Conservation (phyloP, 2,329 filamentous ascomycete species). For the Verticillium dahliae region DNA sequence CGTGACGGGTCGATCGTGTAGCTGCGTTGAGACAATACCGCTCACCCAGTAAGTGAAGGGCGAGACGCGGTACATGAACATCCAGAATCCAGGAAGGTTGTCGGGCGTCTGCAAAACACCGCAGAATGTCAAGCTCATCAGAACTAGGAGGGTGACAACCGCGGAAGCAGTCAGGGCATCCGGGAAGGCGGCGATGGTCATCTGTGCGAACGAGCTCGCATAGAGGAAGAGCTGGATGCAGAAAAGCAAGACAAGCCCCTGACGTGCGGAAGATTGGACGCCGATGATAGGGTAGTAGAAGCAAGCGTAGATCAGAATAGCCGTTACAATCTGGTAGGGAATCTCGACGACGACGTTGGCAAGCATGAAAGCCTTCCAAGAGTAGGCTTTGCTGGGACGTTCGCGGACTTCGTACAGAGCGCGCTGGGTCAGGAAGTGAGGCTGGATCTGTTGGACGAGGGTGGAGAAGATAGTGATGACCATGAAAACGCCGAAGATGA, state of each 20-base stretch:
- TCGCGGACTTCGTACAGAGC: conserved; percentile 73
- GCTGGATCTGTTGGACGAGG: conserved; percentile 67
- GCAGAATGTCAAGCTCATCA: conserved; percentile 55
- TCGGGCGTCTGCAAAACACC: conserved; percentile 55
- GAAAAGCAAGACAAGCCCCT: conserved; percentile 60
- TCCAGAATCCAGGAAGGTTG: conserved; percentile 65
- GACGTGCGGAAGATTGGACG: conserved; percentile 42
- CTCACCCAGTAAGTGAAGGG: conserved; percentile 65
- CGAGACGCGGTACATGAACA: conserved; percentile 66
- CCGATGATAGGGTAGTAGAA: conserved; percentile 63
- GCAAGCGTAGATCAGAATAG: conserved; percentile 54
- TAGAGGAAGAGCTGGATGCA: conserved; percentile 63
- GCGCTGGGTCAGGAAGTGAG: conserved; percentile 68
- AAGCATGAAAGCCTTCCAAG: conserved; percentile 67
- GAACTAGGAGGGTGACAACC: conserved; percentile 53
- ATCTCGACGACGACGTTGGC: conserved; percentile 68
- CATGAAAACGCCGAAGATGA: conserved; percentile 72
- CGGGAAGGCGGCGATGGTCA: conserved; percentile 65
- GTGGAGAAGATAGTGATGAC: conserved; percentile 67
- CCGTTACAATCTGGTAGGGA: conserved; percentile 61
- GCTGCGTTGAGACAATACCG: conserved; percentile 60
- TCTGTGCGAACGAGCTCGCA: conserved; percentile 64
- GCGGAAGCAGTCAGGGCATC: conserved; percentile 62
- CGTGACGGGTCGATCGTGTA: conserved; percentile 45
- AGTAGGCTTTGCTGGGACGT: conserved; percentile 67